Percentiles rank a stretch among this genome's conserved stretches.
Conservation (phyloP, 2,329 filamentous ascomycete genomes). For the Arthrobotrys entomopaga region DNA sequence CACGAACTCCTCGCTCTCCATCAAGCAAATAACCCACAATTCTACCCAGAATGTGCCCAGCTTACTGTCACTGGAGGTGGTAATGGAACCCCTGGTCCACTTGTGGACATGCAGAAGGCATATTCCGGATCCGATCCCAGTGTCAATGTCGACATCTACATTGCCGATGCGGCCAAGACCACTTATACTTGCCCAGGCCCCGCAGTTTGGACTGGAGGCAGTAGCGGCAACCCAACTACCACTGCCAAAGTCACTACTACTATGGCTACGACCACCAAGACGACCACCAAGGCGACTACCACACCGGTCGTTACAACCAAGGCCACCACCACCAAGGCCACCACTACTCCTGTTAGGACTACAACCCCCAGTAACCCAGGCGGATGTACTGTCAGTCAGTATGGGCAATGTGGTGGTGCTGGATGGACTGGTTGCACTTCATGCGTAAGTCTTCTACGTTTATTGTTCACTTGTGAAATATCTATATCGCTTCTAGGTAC, state of each 20-base stretch:
- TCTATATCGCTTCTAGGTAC: no score
- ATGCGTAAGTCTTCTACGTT: constrained; percentile 37
- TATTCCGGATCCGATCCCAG: constrained; percentile 55
- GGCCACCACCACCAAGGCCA: constrained; percentile 12
- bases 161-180: constrained; percentile 61
- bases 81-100: constrained; percentile 62
- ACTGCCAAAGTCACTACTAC: not conserved
- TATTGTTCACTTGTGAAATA: not conserved
- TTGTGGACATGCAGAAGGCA: constrained; percentile 64
- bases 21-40: constrained; percentile 67
- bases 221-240: constrained; percentile 12
- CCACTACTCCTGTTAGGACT: constrained; percentile 15
- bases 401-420: constrained; percentile 42
- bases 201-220: constrained; percentile 62
- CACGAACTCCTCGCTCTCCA: constrained; percentile 70
- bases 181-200: constrained; percentile 66
- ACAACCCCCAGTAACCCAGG: constrained; percentile 7
- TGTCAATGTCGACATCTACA: constrained; percentile 65
- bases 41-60: constrained; percentile 70
- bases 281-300: not conserved
- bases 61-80: constrained; percentile 67
- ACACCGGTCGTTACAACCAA: constrained; percentile 1
- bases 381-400: constrained; percentile 31
- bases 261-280: not conserved
- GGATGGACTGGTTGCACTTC: constrained; percentile 45